Evolutionary conservation across 2,329 filamentous ascomycete genomes (phyloP).

Genomic region (Colletotrichum sp.): DNA sequence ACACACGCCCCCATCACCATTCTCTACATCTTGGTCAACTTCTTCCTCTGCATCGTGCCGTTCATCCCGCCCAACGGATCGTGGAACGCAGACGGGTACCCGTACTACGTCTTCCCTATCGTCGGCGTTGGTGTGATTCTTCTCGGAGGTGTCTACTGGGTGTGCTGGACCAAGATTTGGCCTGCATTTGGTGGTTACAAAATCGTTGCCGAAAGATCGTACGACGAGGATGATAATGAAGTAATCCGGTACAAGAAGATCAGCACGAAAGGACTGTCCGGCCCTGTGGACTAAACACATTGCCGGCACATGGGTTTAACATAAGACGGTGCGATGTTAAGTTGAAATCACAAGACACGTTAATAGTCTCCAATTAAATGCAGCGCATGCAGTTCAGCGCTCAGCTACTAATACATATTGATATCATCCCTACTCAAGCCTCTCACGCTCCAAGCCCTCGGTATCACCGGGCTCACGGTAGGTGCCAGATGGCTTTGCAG

Average conservation of each 20-base stretch:
- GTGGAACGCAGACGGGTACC: constrained; percentile 54
- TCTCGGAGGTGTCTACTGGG: constrained; percentile 58
- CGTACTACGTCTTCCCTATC: constrained; percentile 62
- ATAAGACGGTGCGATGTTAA: too few relatives aligned
- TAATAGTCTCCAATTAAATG: too few relatives aligned
- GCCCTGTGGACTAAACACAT: neutral
- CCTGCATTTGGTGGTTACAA: constrained; percentile 55
- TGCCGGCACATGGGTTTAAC: too few relatives aligned
- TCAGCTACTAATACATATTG: neutral
- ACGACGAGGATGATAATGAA: constrained; percentile 44
- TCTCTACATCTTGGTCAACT: constrained; percentile 54
- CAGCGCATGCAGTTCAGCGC: neutral
- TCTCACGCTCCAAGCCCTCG: constrained; percentile 24
- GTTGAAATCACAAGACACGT: too few relatives aligned
- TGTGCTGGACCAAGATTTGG: constrained; percentile 54
- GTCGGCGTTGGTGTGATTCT: constrained; percentile 58
- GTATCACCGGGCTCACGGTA: constrained; percentile 41
- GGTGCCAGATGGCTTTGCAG: constrained; percentile 27
- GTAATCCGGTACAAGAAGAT: constrained; percentile 45
- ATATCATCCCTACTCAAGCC: neutral
- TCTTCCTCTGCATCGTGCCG: constrained; percentile 58
- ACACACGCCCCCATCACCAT: constrained; percentile 52
- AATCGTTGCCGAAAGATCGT: constrained; percentile 47
- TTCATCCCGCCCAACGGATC: constrained; percentile 58
- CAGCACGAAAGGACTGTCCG: neutral